Evolutionary conservation across 495 filamentous ascomycete species (phyloP).

Genomic region (Tuber brumale): DNA sequence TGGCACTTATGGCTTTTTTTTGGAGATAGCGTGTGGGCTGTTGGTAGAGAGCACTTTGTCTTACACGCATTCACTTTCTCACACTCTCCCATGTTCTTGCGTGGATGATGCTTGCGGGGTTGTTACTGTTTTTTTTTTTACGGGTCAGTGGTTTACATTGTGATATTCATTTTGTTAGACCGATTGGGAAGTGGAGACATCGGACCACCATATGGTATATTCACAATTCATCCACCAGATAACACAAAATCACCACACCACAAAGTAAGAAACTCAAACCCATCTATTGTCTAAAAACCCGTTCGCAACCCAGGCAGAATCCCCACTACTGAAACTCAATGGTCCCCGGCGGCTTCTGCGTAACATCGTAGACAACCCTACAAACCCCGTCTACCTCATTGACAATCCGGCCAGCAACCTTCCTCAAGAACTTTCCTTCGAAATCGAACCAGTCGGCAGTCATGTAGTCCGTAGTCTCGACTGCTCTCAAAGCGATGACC

Average conservation of each 20-base stretch:
- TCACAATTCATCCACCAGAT: background rate
- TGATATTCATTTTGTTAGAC: background rate
- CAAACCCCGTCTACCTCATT: slow-evolving; percentile 78
- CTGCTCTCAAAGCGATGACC: slow-evolving; percentile 61
- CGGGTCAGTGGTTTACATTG: background rate
- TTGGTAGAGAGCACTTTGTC: too few species aligned
- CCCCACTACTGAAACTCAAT: slow-evolving; percentile 63
- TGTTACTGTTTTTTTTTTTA: background rate
- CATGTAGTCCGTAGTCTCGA: slow-evolving; percentile 77
- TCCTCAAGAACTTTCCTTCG: slow-evolving; percentile 59
- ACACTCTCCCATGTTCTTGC: background rate
- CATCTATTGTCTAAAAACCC: slow-evolving; percentile 5
- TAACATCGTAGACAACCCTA: slow-evolving; percentile 57
- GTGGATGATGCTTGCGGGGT: background rate
- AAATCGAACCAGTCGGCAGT: slow-evolving; percentile 67
- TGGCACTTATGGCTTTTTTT: background rate
- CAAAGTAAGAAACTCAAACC: background rate
- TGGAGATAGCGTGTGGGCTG: background rate
- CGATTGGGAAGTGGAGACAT: background rate
- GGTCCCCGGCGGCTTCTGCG: slow-evolving; percentile 74
- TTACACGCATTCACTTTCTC: too few species aligned
- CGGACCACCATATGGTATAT: background rate
- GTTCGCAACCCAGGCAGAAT: background rate
- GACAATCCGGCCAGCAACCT: slow-evolving; percentile 64
- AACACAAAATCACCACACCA: background rate